Conservation (phyloP, 208 protist species). For the Leishmania lainsoni region DNA sequence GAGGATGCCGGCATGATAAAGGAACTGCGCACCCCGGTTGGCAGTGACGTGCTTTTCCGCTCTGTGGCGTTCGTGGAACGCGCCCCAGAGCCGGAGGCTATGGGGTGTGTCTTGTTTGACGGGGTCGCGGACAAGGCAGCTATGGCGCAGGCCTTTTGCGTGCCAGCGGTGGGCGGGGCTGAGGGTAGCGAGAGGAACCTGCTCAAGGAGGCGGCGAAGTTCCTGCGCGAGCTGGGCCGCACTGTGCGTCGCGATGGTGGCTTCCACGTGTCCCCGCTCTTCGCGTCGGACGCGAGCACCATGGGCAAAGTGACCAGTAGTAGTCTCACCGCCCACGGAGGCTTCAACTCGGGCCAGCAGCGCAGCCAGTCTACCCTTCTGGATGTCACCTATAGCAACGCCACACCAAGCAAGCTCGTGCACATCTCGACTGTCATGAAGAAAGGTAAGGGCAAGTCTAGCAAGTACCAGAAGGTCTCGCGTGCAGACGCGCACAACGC, state of each 20-base stretch:
- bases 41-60: conserved; percentile 78
- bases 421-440: conserved; percentile 71
- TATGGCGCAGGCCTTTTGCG: conserved; percentile 81
- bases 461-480: conserved; percentile 42
- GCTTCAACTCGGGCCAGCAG: conserved; percentile 84
- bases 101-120: conserved; percentile 72
- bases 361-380: conserved; percentile 68
- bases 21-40: conserved; percentile 53
- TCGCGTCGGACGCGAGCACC: conserved; percentile 67
- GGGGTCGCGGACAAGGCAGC: conserved; percentile 61
- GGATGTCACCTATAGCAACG: conserved; percentile 87
- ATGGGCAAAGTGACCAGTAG: conserved; percentile 81
- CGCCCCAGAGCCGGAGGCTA: conserved; percentile 63
- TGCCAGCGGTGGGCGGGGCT: conserved; percentile 35
- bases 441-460: conserved; percentile 35
- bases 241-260: conserved; percentile 85
- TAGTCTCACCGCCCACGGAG: conserved; percentile 69
- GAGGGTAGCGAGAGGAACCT: conserved; percentile 31
- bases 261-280: conserved; percentile 84
- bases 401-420: conserved; percentile 81
- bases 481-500: conserved; percentile 69
- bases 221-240: conserved; percentile 72
- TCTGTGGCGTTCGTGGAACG: conserved; percentile 70
- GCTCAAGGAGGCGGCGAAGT: conserved; percentile 59
- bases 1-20: conserved; percentile 60